Evolutionary conservation across 176 grass and related monocot genomes (phyloP), one percentile per base, ranked within the genome.

Genomic region (Musa itinerans): DNA sequence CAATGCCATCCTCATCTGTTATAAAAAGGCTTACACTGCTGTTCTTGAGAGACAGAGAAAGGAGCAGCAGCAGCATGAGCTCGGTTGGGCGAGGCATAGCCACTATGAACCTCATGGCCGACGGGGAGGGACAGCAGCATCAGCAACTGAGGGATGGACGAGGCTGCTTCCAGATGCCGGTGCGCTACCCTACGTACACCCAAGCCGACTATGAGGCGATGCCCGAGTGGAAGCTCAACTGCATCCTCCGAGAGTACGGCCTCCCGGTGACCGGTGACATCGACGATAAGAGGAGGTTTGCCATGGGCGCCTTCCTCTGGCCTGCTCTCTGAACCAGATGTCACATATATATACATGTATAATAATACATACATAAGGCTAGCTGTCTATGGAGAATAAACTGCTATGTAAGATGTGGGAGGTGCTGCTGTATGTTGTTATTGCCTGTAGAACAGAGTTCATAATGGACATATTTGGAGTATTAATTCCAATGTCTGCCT

Each of bases 191-290:
- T 22, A 61, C 81, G 77, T 92, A 96, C 74, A 88, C 58, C 8
- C 68, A 50, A 52, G 85, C 66, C 10, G 90, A 92, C 43, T 96
- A 96, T 76, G 87, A 92, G 85, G 54, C 66, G 51, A 96, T 96
- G 93, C 89, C 89, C 12, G 93, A 96, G 85, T 96, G 93, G 89
- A 84, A 90, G 83, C 89, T 96, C 81, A 83, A 96, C 76, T 80
- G 85, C 76, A 83, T 96, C 19, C 88, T 96, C 71, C 73, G 78
- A 52, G 89, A 96, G 83, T 96, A 96, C 74, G 89, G 93, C 51
- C 89, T 96, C 0, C 87, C 93, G 15, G 58, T 76, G 27, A 13
- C 57, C 2, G 93, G 93, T 65, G 87, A 10, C 71, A 7, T 90
- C 74, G 29, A 61, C 0, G 79, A 86, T 10, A 96, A 96, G 77